These are phyloP conservation scores for Cystofilobasidium bisporidii DNA, from an alignment of 768 basidiomycete species.

Conservation along the genomic window DNA sequence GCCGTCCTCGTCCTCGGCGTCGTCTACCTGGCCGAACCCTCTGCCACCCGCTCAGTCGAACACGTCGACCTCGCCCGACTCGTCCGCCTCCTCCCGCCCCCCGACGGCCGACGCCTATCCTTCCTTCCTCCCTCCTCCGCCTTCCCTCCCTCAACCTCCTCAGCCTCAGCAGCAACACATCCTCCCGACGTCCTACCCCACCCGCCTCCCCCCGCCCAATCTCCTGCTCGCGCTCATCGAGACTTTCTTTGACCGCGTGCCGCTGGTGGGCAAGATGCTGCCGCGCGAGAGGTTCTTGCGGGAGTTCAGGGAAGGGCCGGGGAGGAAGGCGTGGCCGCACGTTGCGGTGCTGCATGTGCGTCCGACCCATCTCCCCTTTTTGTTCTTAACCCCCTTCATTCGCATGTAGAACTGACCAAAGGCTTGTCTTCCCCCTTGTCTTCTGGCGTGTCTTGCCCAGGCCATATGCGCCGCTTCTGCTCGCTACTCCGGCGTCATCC, in stretches of 20 bases:
- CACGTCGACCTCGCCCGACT: no score
- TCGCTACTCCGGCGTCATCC: constrained; percentile 2
- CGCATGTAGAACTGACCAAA: no score
- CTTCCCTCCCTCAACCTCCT: not conserved
- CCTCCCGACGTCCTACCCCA: constrained; percentile 17
- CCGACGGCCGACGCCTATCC: not conserved
- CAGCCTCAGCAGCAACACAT: not conserved
- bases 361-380: not conserved
- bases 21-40: no score
- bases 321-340: not conserved
- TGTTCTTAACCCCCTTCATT: not conserved
- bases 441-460: not conserved
- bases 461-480: constrained; percentile 22
- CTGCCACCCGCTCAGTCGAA: no score
- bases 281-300: constrained; percentile 8
- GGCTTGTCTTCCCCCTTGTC: not conserved
- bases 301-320: not conserved
- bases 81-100: no score
- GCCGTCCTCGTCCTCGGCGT: no score
- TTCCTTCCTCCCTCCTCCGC: not conserved
- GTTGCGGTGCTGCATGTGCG: constrained; percentile 19
- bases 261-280: constrained; percentile 4
- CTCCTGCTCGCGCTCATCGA: constrained; percentile 18
- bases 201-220: constrained; percentile 10
- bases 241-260: constrained; percentile 22